These are phyloP conservation scores for Micromonas pusilla DNA, from an alignment of 139 green algal species.

Conservation along the genomic window DNA sequence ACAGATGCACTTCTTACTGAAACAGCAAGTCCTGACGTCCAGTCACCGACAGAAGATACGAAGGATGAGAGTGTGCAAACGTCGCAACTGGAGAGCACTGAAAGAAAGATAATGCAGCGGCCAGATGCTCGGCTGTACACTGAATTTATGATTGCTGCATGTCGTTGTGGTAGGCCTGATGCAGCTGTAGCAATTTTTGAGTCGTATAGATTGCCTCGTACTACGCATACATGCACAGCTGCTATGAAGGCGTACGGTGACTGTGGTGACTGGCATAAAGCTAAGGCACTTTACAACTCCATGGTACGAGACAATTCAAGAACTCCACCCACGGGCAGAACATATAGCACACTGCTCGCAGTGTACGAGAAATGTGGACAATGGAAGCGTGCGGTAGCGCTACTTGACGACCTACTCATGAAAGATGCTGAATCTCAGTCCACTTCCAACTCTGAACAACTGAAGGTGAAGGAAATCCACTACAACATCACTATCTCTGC, in stretches of 20 bases:
- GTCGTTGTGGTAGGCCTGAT: background rate
- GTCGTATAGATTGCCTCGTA: background rate
- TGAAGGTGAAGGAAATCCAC: slow-evolving; percentile 8
- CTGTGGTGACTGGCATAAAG: background rate
- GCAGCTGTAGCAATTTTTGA: slow-evolving; percentile 7
- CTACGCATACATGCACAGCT: slow-evolving; percentile 3
- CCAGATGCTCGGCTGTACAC: background rate
- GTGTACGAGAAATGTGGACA: slow-evolving; percentile 15
- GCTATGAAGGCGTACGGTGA: slow-evolving; percentile 6
- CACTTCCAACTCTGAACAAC: background rate
- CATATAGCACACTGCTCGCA: background rate
- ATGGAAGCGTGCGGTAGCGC: background rate
- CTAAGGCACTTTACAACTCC: background rate
- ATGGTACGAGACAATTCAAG: background rate
- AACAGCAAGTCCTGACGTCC: background rate
- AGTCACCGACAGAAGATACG: too few relatives aligned
- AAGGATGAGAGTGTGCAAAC: too few relatives aligned
- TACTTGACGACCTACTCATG: background rate
- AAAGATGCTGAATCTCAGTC: background rate
- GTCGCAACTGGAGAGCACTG: background rate
- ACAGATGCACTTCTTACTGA: background rate
- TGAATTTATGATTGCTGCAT: slow-evolving; percentile 9
- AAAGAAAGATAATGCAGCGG: background rate
- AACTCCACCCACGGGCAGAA: background rate
- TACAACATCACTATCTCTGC: slow-evolving; percentile 11